A percentile compares a stretch with the other conserved stretches of the same genome.
phyloP scores from a whole-genome alignment of 805 yeast genomes.

The Metschnikowia koreensis region DNA sequence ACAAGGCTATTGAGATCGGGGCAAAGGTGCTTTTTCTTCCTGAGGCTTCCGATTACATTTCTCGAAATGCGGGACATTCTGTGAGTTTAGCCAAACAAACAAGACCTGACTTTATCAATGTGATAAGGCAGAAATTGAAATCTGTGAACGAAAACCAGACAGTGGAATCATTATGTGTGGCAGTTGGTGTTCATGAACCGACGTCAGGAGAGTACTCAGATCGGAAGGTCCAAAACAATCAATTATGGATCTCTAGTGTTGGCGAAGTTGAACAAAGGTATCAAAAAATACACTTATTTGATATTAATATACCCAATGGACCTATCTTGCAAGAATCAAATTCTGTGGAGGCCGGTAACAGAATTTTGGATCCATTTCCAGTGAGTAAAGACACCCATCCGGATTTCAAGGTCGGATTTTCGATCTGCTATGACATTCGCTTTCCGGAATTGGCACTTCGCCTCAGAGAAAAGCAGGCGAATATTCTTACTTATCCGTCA shows the following conservation, averaged over 20 bases:
- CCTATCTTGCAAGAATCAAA: slow-evolving; percentile 76
- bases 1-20: slow-evolving; percentile 57
- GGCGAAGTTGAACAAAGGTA: slow-evolving; percentile 72
- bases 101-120: slow-evolving; percentile 39
- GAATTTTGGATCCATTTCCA: slow-evolving; percentile 32
- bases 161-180: slow-evolving; percentile 47
- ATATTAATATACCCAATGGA: slow-evolving; percentile 79
- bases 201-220: slow-evolving; percentile 25
- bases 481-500: slow-evolving; percentile 77
- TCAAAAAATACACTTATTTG: slow-evolving; percentile 86
- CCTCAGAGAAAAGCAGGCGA: slow-evolving; percentile 63
- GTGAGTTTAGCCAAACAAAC: slow-evolving; percentile 49
- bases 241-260: slow-evolving; percentile 62
- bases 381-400: slow-evolving; percentile 4
- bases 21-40: slow-evolving; percentile 80
- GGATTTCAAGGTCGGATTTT: slow-evolving; percentile 55
- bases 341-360: slow-evolving; percentile 76
- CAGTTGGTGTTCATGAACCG: slow-evolving; percentile 90
- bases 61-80: slow-evolving; percentile 67
- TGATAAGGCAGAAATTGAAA: slow-evolving; percentile 46
- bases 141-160: neutral
- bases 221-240: slow-evolving; percentile 59
- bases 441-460: slow-evolving; percentile 78
- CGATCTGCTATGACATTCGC: slow-evolving; percentile 83
- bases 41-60: slow-evolving; percentile 89